Base-by-base conservation (phyloP, 1,284 basidiomycete species). In the Grifola frondosa region DNA sequence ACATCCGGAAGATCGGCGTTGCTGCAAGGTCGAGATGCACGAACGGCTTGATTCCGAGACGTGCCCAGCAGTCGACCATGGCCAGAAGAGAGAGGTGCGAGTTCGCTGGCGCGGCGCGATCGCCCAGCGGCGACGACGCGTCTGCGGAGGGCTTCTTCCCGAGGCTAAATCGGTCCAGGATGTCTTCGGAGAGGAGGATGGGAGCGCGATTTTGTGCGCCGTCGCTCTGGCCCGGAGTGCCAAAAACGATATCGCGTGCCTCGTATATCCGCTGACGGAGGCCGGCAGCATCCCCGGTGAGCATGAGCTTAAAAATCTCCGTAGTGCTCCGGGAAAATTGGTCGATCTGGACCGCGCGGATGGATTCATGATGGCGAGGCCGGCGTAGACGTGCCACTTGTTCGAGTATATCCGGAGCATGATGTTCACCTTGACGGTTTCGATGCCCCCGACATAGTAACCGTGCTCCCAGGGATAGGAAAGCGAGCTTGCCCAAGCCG, bases 351-450 rank as follows among this genome's bases (percentile, higher is more conserved):
- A 77, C 68, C 82, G 80, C 0, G 97, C 96, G n/a, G 80, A 84
- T 1, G 97, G 96, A 65, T 99, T 99, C 51, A 98, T 80, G 59
- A 99, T 90, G 0, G 97, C 96, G 11, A 99, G 81, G 3, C 96
- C 97, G 20, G 97, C 97, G 64, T 99, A 99, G 57, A 99, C 96
- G 69, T 99, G 97, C 95, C 95, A 99, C 58, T 94, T 89, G 63
- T 95, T 96, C 32, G 91, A 82, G 68, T 98, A 98, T 61, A 99
- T 98, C 1, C 97, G 91, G 12, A 96, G 78, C 48, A 89, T 88
- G 61, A 99, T 89, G 75, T 99, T 99, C 58, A 97, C 95, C 69
- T 99, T 99, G 59, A 95, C 93, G 8, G 93, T 96, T 67, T 99
- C 96, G 58, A 99, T 96, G 0, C 97, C 97, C n/a, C 94, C 91